Base-by-base conservation (phyloP, 257 asterid genomes). In the Ophiorrhiza pumila region DNA sequence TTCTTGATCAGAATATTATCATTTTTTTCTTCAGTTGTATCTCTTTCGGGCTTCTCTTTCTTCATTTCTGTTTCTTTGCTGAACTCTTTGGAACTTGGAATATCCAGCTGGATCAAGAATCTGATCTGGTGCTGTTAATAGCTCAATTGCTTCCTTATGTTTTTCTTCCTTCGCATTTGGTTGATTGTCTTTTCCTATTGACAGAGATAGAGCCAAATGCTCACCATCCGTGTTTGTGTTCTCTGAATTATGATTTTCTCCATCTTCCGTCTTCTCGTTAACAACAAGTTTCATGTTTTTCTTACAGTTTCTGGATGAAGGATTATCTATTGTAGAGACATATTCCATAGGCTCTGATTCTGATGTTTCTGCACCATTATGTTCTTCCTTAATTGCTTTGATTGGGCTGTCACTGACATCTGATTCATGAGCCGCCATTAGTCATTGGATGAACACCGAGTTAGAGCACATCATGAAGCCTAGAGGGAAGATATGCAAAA, bases 341-440 rank as follows among this genome's bases (percentile, higher is more conserved):
- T 59, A 29, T 56, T 56, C 56, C 57, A 42, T 20, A n/a, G 53
- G 53, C 67, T 23, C 32, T 68, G 8, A 56, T 46, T 52, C 58
- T 27, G 76, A 60, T 70, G 72, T 23, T 69, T 69, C 58, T 25
- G 8, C n/a, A n/a, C n/a, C n/a, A n/a, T n/a, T n/a, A n/a, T n/a
- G n/a, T n/a, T n/a, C n/a, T n/a, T n/a, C n/a, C n/a, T n/a, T n/a
- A n/a, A n/a, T n/a, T n/a, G n/a, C n/a, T n/a, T 49, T 4, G 23
- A 17, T 3, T 18, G 7, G 23, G n/a, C n/a, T 47, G 18, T 47
- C 53, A 27, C 13, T 17, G 56, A 23, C 5, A 22, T 23, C 52
- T 32, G 34, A 68, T 27, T 46, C 60, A 5, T 42, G 27, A 29
- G 60, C 22, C 37, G n/a, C n/a, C n/a, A n/a, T n/a, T n/a, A n/a